These are phyloP conservation scores for Cladosporium sp. DNA, from an alignment of 2,329 filamentous ascomycete species.

Conservation along the genomic window DNA sequence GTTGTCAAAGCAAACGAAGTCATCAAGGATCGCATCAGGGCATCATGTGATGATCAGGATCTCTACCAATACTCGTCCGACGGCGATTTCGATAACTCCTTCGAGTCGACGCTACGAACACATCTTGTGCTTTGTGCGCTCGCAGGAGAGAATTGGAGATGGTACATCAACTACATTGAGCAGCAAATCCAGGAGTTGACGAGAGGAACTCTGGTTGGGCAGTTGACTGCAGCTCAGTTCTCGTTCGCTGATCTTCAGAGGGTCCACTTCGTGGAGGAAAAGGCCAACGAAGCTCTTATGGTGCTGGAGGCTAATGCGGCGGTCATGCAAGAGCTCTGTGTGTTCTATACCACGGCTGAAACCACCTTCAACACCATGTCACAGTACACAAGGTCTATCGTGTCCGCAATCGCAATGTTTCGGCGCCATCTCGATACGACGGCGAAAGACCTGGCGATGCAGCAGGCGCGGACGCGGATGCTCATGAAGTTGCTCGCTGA, in stretches of 20 bases:
- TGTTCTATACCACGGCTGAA: not conserved
- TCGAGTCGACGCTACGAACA: slow-evolving; percentile 19
- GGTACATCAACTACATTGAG: slow-evolving; percentile 44
- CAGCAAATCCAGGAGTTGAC: slow-evolving; percentile 31
- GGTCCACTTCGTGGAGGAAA: slow-evolving; percentile 41
- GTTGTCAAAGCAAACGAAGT: slow-evolving; percentile 40
- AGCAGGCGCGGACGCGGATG: slow-evolving; percentile 8
- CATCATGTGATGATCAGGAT: not conserved
- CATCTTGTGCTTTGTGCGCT: slow-evolving; percentile 41
- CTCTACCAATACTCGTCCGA: not conserved
- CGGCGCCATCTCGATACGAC: not conserved
- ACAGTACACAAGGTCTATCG: no score
- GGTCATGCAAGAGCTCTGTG: slow-evolving; percentile 28
- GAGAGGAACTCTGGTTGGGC: slow-evolving; percentile 10
- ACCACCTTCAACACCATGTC: no score
- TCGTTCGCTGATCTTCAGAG: slow-evolving; percentile 36
- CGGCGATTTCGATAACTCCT: not conserved
- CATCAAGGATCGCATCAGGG: slow-evolving; percentile 35
- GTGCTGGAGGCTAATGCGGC: slow-evolving; percentile 37
- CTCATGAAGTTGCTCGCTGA: slow-evolving; percentile 17
- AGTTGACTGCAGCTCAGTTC: slow-evolving; percentile 23
- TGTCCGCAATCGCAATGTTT: not conserved
- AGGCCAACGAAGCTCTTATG: slow-evolving; percentile 38
- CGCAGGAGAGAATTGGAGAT: slow-evolving; percentile 46
- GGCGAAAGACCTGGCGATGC: slow-evolving; percentile 12